These are phyloP conservation scores for Pelargonium myrrhifolium DNA, from an alignment of 441 rosid genomes.

Conservation along the genomic window DNA sequence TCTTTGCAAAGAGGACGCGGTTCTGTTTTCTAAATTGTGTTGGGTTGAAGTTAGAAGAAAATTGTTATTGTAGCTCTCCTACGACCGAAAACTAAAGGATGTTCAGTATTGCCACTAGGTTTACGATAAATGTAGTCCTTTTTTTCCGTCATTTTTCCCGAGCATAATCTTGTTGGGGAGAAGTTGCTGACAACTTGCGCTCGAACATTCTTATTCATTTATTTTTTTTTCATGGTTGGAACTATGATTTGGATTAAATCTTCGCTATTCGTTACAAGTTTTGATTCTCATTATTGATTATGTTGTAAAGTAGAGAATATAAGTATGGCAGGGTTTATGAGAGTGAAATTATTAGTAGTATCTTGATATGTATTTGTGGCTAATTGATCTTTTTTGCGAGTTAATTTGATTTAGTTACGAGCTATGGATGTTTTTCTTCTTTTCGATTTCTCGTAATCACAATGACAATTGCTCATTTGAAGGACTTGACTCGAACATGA, in stretches of 20 bases:
- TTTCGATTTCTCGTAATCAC: too few relatives aligned
- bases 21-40: constrained; percentile 33
- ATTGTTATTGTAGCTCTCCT: constrained; percentile 53
- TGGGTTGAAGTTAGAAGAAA: constrained; percentile 46
- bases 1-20: constrained; percentile 36
- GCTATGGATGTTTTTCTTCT: too few relatives aligned
- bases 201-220: constrained; percentile 44
- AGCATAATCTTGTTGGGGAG: constrained; percentile 41
- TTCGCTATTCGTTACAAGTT: background rate
- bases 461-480: too few relatives aligned
- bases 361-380: too few relatives aligned
- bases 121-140: constrained; percentile 33
- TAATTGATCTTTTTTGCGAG: too few relatives aligned
- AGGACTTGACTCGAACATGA: too few relatives aligned
- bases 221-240: constrained; percentile 45
- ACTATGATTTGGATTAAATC: constrained; percentile 9
- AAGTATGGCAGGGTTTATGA: too few relatives aligned
- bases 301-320: background rate
- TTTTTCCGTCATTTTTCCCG: background rate
- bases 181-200: constrained; percentile 42
- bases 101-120: constrained; percentile 47
- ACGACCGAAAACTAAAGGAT: constrained; percentile 34
- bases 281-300: background rate
- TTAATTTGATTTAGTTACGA: too few relatives aligned
- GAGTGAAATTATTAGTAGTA: too few relatives aligned